These are phyloP conservation scores for Nannochloropsis gaditana DNA, from an alignment of 108 stramenopile genomes.

Conservation along the genomic window DNA sequence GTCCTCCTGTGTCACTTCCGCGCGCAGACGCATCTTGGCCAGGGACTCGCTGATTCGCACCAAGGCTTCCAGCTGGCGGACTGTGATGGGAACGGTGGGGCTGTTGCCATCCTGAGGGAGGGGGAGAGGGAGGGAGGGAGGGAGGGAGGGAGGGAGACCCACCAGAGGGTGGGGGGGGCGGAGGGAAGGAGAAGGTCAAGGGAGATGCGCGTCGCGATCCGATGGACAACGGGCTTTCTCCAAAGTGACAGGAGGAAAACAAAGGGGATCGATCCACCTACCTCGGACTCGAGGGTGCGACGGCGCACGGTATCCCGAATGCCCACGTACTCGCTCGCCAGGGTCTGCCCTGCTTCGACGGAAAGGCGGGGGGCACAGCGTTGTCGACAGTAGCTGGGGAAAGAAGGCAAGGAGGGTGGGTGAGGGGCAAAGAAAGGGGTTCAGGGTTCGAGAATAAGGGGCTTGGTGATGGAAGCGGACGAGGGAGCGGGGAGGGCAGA, in stretches of 20 bases:
- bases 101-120: slow-evolving; percentile 47
- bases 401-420: neutral
- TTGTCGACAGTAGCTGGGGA: slow-evolving; percentile 75
- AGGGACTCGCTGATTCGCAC: slow-evolving; percentile 90
- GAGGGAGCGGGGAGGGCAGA: neutral
- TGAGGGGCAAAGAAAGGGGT: neutral
- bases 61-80: slow-evolving; percentile 98
- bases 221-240: neutral
- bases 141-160: neutral
- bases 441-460: neutral
- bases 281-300: slow-evolving; percentile 31
- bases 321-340: slow-evolving; percentile 82
- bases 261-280: neutral
- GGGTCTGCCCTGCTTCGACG: slow-evolving; percentile 73
- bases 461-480: neutral
- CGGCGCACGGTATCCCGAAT: slow-evolving; percentile 75
- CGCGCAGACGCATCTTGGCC: slow-evolving; percentile 88
- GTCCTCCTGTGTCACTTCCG: slow-evolving; percentile 83
- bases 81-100: slow-evolving; percentile 91
- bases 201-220: neutral
- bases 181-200: neutral
- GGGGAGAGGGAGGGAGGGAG: neutral
- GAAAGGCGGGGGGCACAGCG: slow-evolving; percentile 80
- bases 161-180: neutral
- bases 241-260: neutral